phyloP scores from a whole-genome alignment of 1,284 basidiomycete species.

The Microbotryum violaceum region DNA sequence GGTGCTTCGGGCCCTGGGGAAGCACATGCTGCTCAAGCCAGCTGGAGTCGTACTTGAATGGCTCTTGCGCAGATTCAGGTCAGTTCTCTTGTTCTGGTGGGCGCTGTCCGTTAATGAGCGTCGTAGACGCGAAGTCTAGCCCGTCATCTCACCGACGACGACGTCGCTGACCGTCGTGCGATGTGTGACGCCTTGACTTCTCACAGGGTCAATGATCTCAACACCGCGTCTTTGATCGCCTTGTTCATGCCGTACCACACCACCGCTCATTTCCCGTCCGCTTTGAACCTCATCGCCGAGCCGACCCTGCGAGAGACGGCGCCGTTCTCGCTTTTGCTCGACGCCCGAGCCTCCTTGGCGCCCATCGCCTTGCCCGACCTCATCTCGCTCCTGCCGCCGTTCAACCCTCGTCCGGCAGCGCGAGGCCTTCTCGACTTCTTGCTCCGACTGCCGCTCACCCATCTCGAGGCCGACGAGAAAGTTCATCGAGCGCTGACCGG shows the following conservation, averaged over 20 bases:
- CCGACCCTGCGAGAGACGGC: slow-evolving; percentile 39
- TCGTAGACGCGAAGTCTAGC: neutral
- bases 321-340: slow-evolving; percentile 45
- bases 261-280: slow-evolving; percentile 68
- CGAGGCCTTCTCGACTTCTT: slow-evolving; percentile 23
- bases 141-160: neutral
- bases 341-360: slow-evolving; percentile 66
- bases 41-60: slow-evolving; percentile 88
- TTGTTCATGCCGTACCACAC: slow-evolving; percentile 92
- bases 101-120: neutral
- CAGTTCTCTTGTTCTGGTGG: slow-evolving; percentile 33
- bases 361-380: slow-evolving; percentile 60
- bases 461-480: slow-evolving; percentile 26
- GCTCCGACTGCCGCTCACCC: slow-evolving; percentile 27
- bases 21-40: slow-evolving; percentile 71
- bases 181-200: neutral
- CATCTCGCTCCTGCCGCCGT: slow-evolving; percentile 54
- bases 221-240: slow-evolving; percentile 66
- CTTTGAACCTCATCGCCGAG: slow-evolving; percentile 16
- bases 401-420: slow-evolving; percentile 47
- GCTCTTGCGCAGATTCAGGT: slow-evolving; percentile 90
- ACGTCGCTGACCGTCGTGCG: neutral
- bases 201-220: slow-evolving; percentile 83
- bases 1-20: slow-evolving; percentile 66
- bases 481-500: slow-evolving; percentile 67